phyloP scores from a whole-genome alignment of 164 flowering plant species.

The Nymphaea thermarum region DNA sequence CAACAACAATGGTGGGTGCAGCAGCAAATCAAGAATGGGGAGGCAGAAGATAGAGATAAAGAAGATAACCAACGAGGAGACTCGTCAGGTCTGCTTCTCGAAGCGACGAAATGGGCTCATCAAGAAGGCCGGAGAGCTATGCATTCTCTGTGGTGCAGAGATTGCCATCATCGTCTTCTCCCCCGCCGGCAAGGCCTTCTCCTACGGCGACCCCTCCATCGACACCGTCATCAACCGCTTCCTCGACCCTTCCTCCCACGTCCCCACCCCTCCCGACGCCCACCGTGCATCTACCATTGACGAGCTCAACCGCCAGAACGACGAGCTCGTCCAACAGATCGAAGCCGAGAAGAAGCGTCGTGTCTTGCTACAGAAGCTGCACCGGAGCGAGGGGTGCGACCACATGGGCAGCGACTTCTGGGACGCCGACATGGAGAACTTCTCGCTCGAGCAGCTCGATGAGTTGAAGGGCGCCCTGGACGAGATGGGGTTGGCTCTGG shows the following conservation, averaged over 20 bases:
- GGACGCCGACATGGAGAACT: conserved; percentile 1
- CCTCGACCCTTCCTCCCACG: not conserved
- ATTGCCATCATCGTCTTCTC: conserved; percentile 10
- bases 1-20: not conserved
- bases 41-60: conserved; percentile 10
- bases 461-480: not conserved
- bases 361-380: not conserved
- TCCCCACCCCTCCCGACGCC: not conserved
- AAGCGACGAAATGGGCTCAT: conserved; percentile 8
- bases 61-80: conserved; percentile 3
- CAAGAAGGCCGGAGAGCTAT: conserved; percentile 12
- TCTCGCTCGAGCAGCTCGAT: conserved; percentile 3
- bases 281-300: not conserved
- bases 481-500: no score
- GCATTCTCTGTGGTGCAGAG: conserved; percentile 12
- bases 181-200: conserved; percentile 10
- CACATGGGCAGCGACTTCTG: conserved; percentile 3
- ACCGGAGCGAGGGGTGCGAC: not conserved
- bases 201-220: conserved; percentile 9
- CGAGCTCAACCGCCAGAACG: conserved; percentile 3
- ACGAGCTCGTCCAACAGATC: conserved; percentile 1
- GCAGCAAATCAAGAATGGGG: conserved; percentile 3
- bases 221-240: conserved; percentile 5
- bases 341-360: conserved; percentile 6
- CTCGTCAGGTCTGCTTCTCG: conserved; percentile 11